Evolutionary conservation across 495 filamentous ascomycete genomes (phyloP), one percentile per base, ranked within the genome.

Genomic region (Aspergillus heteromorphus): DNA sequence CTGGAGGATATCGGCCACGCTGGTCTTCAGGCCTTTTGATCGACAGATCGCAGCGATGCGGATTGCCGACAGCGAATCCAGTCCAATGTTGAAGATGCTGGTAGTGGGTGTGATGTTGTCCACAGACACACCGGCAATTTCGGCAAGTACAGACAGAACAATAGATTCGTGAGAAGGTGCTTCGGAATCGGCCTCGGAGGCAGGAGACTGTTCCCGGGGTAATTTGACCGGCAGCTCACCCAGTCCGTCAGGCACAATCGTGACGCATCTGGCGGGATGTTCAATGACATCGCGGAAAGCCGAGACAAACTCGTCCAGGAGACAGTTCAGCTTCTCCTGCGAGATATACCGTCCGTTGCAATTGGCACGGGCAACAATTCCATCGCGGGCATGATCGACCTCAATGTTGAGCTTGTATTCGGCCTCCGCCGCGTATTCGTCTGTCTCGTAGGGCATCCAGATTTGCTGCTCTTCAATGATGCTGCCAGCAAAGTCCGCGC

Each of bases 21-120:
- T 73, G 0, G 90, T 64, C 4, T 66, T 67, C 3, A 91, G 63
- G 0, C 76, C 79, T 34, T 79, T 70, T 40, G 82, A 84, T 17
- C 80, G 79, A 9, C 91, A 73, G n/a, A 85, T 68, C 0, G 83
- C 76, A 19, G 83, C 80, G 14, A 86, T 77, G 45, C 86, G 84
- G 66, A 96, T 91, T 9, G 90, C 88, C 49, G 86, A 88, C 62
- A 97, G 89, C 2, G 92, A 96, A 64, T 97, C 92, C 31, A 96
- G 76, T 6, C 92, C 92, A 6, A 97, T 77, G 58, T 88, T 84
- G 64, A 92, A 95, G 19, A 96, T 87, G 19, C 80, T 89, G 36
- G 84, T 76, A n/a, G 72, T 68, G 25, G 77, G 76, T 7, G 73
- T 65, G 31, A 97, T 91, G 10, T 78, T 70, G 2, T 78, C 61